Percentiles rank a stretch among this genome's conserved stretches.
phyloP scores from a whole-genome alignment of 352 stramenopile species.

The Pilasporangium apinafurcum region DNA sequence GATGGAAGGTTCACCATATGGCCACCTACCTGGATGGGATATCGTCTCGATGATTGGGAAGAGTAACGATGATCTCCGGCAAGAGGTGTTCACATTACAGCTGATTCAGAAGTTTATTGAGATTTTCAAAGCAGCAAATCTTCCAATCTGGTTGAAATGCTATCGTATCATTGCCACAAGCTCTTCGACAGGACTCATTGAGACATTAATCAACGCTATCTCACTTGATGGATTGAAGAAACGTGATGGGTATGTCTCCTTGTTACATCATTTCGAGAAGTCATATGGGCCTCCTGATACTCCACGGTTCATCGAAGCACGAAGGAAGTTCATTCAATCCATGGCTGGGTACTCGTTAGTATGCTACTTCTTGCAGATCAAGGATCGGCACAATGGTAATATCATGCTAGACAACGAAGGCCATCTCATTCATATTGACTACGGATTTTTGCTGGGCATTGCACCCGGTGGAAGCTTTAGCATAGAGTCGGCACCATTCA shows the following conservation, averaged over 20 bases:
- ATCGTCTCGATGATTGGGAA: conserved; percentile 98
- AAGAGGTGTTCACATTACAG: conserved; percentile 99
- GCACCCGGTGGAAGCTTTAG: conserved; percentile 97
- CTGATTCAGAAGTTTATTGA: conserved; percentile 97
- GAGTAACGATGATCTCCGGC: conserved; percentile 97
- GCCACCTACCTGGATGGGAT: conserved; percentile 88
- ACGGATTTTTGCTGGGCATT: conserved; percentile 99
- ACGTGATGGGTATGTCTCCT: conserved; percentile 90
- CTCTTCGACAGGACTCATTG: conserved; percentile 94
- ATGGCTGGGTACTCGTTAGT: conserved; percentile 98
- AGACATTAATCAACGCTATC: conserved; percentile 96
- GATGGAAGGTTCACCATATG: conserved; percentile 80
- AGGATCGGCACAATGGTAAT: conserved; percentile 99
- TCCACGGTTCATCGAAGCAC: conserved; percentile 87
- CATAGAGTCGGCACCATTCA: conserved; percentile 99
- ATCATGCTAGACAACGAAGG: conserved; percentile 99
- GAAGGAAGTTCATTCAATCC: conserved; percentile 95
- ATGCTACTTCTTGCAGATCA: conserved; percentile 98
- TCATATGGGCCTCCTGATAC: conserved; percentile 90
- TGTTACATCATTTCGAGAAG: conserved; percentile 94
- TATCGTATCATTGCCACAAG: conserved; percentile 98
- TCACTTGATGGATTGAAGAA: conserved; percentile 98
- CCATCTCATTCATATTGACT: conserved; percentile 99
- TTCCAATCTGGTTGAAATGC: conserved; percentile 94
- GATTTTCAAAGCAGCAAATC: conserved; percentile 92